A percentile compares a stretch with the other conserved stretches of the same genome.
Conservation (phyloP, 352 stramenopile species). For the Pythium dissimile region DNA sequence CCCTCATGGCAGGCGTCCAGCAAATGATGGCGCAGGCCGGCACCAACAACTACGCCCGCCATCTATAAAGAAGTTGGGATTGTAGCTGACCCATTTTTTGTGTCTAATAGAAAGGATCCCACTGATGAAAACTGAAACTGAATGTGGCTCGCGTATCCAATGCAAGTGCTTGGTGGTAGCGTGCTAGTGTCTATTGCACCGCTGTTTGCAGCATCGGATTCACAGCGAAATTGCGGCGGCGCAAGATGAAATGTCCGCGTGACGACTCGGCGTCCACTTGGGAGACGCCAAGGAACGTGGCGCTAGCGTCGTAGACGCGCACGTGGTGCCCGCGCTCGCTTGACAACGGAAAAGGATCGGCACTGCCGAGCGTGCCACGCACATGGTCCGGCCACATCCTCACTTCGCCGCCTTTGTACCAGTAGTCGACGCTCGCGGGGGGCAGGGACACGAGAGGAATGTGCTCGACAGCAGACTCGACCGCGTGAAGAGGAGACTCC, state of each 20-base stretch:
- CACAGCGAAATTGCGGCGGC: conserved; percentile 53
- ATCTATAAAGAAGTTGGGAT: conserved; percentile 1
- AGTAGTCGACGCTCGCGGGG: conserved; percentile 29
- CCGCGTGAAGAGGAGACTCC: conserved; percentile 37
- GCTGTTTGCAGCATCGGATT: neutral
- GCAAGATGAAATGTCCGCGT: conserved; percentile 42
- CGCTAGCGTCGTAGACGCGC: conserved; percentile 44
- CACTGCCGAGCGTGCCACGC: conserved; percentile 1
- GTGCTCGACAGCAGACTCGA: conserved; percentile 61
- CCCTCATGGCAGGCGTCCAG: conserved; percentile 81
- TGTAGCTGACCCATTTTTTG: too few species aligned
- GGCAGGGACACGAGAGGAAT: conserved; percentile 43
- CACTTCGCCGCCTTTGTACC: conserved; percentile 46
- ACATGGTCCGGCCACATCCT: conserved; percentile 31
- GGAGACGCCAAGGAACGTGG: conserved; percentile 50
- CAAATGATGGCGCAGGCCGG: conserved; percentile 62
- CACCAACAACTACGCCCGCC: conserved; percentile 28
- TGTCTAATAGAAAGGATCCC: too few species aligned
- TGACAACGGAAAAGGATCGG: conserved; percentile 19
- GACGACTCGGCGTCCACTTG: conserved; percentile 36
- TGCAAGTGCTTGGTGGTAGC: too few species aligned
- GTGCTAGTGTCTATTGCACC: neutral
- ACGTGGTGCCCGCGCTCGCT: conserved; percentile 41
- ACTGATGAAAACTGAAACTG: too few species aligned
- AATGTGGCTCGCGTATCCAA: too few species aligned